Conservation (phyloP, 345 rosid genomes). For the Laguncularia racemosa region DNA sequence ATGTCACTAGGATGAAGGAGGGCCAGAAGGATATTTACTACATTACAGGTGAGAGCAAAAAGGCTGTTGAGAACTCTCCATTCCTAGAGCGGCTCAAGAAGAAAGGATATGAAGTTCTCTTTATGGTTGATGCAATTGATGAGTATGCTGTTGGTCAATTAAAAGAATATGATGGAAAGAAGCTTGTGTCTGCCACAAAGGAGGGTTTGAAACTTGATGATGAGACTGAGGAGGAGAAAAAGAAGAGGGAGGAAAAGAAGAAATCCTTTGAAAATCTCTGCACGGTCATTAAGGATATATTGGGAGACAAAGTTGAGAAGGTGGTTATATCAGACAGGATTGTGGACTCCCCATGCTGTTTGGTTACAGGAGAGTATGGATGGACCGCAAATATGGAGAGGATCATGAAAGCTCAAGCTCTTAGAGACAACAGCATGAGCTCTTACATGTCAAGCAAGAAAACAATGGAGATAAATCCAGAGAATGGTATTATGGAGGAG, state of each 20-base stretch:
- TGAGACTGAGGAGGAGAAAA: slow-evolving; percentile 38
- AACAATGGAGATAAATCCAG: slow-evolving; percentile 46
- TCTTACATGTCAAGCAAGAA: slow-evolving; percentile 48
- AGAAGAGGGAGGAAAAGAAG: slow-evolving; percentile 32
- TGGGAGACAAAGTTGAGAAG: slow-evolving; percentile 39
- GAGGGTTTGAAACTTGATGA: slow-evolving; percentile 39
- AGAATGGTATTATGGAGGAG: slow-evolving; percentile 44
- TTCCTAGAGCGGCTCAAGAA: slow-evolving; percentile 41
- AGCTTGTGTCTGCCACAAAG: slow-evolving; percentile 40
- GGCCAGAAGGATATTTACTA: slow-evolving; percentile 41
- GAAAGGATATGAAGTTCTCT: slow-evolving; percentile 35
- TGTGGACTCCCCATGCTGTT: slow-evolving; percentile 42
- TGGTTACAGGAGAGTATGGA: slow-evolving; percentile 41
- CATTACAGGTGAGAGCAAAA: slow-evolving; percentile 40
- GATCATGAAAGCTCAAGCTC: slow-evolving; percentile 42
- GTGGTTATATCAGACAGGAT: slow-evolving; percentile 36
- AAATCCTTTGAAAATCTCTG: slow-evolving; percentile 33
- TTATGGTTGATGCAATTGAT: slow-evolving; percentile 39
- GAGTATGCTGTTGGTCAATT: slow-evolving; percentile 40
- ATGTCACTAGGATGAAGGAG: slow-evolving; percentile 44
- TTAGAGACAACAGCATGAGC: slow-evolving; percentile 41
- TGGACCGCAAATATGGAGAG: slow-evolving; percentile 48
- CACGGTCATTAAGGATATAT: slow-evolving; percentile 33
- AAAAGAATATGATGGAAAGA: slow-evolving; percentile 42
- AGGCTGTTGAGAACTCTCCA: slow-evolving; percentile 45